Base-by-base conservation (phyloP, 805 yeast genomes). In the Sungouiozyma intestinalis region DNA sequence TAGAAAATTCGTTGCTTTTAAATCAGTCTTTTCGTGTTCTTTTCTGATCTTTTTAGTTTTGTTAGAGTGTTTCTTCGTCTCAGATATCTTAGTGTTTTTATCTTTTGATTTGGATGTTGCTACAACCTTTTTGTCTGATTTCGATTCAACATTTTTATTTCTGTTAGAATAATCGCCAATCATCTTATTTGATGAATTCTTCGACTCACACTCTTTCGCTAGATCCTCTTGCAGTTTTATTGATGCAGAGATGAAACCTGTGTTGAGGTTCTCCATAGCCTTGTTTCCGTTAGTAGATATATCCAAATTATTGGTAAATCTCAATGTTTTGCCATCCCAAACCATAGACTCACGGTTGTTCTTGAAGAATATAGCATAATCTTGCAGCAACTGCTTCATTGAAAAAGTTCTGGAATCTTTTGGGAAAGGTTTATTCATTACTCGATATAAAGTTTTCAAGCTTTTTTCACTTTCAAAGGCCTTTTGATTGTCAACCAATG, bases 241-340 rank as follows among this genome's bases (percentile, higher is more conserved):
- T 7, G 29, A 24, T 7, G 29, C 29, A 24, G 29, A 7, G 11
- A 24, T 11, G 11, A 24, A 24, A 7, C 29, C 29, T 24, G 29
- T 24, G 11, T 24, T 11, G 11, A 24, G 11, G 11, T 24, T 24
- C 2, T 3, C 18, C 2, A 16, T 17, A 3, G 2, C 20, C 2
- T 41, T 38, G 16, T 27, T 14, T 2, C 39, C 36, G 33, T 59
- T 59, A 33, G 40, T 47, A 11, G 41, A 38, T 7, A 57, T 33
- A 35, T 58, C 52, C 8, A 59, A 32, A 1, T 45, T 42, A 16
- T 44, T 42, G 11, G 51, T 32, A 40, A 53, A 54, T 18, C 47
- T 36, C 6, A 59, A 48, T 3, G 46, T 39, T 7, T 46, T 44
- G 4, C 53, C 55, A 45, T 47, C 50, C 66, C 66, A 62, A n/a